These are phyloP conservation scores for Mycocentrospora acerina DNA, from an alignment of 2,329 filamentous ascomycete genomes.

Conservation along the genomic window DNA sequence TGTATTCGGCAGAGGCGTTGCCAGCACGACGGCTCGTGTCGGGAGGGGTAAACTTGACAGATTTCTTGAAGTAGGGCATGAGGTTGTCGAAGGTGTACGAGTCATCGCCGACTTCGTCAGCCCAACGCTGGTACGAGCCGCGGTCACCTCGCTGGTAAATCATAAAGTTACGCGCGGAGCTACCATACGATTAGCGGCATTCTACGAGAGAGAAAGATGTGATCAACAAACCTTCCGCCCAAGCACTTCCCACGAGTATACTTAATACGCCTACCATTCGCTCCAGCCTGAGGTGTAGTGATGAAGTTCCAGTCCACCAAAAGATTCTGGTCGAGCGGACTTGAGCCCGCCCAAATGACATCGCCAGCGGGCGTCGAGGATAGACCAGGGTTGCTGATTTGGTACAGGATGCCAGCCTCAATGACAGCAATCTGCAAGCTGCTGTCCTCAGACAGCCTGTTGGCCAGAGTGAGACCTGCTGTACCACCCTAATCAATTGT, in stretches of 20 bases:
- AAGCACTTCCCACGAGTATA: conserved; percentile 35
- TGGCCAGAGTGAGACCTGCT: conserved; percentile 12
- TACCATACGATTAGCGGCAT: too few relatives aligned
- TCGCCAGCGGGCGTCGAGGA: conserved; percentile 24
- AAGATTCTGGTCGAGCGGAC: conserved; percentile 20
- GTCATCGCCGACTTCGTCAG: conserved; percentile 23
- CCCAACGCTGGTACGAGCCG: conserved; percentile 24
- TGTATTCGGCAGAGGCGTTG: conserved; percentile 5
- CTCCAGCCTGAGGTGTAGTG: conserved; percentile 27
- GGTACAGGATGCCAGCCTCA: conserved; percentile 25
- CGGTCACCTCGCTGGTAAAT: conserved; percentile 17
- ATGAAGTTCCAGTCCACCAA: conserved; percentile 33
- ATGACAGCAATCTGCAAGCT: conserved; percentile 19
- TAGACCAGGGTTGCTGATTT: too few relatives aligned
- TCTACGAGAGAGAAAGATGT: too few relatives aligned
- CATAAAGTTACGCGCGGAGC: conserved; percentile 28
- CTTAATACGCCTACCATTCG: conserved; percentile 17
- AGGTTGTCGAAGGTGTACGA: conserved; percentile 23
- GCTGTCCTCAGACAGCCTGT: conserved; percentile 11
- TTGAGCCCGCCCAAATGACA: conserved; percentile 19
- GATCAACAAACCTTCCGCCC: conserved; percentile 30
- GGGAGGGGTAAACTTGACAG: background rate
- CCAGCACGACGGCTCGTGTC: background rate
- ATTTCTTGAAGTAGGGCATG: background rate
- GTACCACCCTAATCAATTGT: conserved; percentile 16